A percentile compares a stretch with the other conserved stretches of the same genome.
Evolutionary conservation across 2,329 filamentous ascomycete species (phyloP).

Genomic region (Pseudogymnoascus sp.): DNA sequence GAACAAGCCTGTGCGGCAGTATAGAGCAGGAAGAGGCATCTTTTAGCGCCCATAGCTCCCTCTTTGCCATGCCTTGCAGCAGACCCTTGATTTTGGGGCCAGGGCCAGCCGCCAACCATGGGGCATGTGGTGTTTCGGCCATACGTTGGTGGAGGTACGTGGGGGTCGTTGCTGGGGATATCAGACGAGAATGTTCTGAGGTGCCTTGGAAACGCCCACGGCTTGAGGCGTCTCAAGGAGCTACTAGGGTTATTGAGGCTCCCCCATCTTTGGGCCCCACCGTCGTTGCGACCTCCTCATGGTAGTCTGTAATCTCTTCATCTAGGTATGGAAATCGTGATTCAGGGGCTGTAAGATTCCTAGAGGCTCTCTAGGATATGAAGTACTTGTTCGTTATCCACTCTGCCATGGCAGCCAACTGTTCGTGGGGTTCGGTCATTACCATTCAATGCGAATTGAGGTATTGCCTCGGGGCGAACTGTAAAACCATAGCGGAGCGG

Average conservation of each 20-base stretch:
- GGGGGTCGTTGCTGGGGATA: neutral
- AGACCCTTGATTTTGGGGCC: neutral
- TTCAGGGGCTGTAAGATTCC: too few species aligned
- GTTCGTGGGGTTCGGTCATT: neutral
- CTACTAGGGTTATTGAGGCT: neutral
- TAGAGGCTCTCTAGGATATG: too few species aligned
- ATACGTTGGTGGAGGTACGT: neutral
- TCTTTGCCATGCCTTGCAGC: neutral
- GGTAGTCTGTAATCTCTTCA: neutral
- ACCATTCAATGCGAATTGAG: neutral
- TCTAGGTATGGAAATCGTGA: neutral
- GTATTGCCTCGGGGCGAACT: neutral
- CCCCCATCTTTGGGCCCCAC: neutral
- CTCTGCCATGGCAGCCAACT: neutral
- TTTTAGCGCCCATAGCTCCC: slow-evolving; percentile 5
- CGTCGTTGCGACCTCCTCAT: neutral
- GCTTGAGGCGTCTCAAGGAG: slow-evolving; percentile 1
- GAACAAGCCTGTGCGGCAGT: neutral
- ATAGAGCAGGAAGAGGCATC: neutral
- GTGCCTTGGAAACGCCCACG: neutral
- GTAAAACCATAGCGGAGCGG: slow-evolving; percentile 1
- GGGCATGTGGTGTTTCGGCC: neutral
- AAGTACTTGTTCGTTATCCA: neutral
- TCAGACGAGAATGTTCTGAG: slow-evolving; percentile 1
- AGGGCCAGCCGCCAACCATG: neutral